Evolutionary conservation across 2,329 filamentous ascomycete genomes (phyloP), one percentile per base, ranked within the genome.

Genomic region (Beauveria brongniartii): DNA sequence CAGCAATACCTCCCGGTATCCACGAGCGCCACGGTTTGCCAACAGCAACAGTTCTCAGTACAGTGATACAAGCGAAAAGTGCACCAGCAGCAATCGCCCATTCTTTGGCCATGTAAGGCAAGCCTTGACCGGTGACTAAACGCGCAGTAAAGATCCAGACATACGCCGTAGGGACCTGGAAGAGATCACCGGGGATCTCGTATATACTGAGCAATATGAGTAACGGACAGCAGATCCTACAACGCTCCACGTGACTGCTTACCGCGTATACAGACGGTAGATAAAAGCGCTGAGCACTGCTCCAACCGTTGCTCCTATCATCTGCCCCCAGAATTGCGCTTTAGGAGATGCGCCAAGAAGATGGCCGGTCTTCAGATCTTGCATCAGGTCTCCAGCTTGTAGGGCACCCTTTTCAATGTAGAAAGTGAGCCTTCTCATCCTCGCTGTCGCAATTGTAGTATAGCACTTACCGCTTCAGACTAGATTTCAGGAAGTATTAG

Each of bases 81-180:
- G 82, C 70, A 0, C 88, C 92, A n/a, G 89, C 87, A 0, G 85
- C 87, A 0, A 86, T 74, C 0, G 93, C 90, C 78, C 89, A 95
- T 68, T 92, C 86, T 69, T 84, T 85, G 0, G 91, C 92, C 86
- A 92, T 92, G 1, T 84, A 79, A 0, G 94, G 94, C 47, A 99
- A 72, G 0, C 94, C 94, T 65, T 94, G 83, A 1, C 94, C 94
- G 0, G 92, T 97, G 10, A 99, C 92, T 2, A 99, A 80, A 18
- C 94, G 82, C 1, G 94, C 93, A 0, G 94, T 99, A 73, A 97
- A 97, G 58, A 99, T 90, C 94, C 94, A 99, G 5, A 99, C 92
- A 71, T 93, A 97, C 0, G 87, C 93, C 0, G 94, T 97, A 0
- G 94, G 94, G 1, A 96, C 92, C 70, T 96, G 89, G 72, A 99